Percentiles rank a stretch among this genome's conserved stretches.
These are phyloP conservation scores for Exophiala sp. DNA, from an alignment of 2,329 filamentous ascomycete genomes.

Conservation along the genomic window DNA sequence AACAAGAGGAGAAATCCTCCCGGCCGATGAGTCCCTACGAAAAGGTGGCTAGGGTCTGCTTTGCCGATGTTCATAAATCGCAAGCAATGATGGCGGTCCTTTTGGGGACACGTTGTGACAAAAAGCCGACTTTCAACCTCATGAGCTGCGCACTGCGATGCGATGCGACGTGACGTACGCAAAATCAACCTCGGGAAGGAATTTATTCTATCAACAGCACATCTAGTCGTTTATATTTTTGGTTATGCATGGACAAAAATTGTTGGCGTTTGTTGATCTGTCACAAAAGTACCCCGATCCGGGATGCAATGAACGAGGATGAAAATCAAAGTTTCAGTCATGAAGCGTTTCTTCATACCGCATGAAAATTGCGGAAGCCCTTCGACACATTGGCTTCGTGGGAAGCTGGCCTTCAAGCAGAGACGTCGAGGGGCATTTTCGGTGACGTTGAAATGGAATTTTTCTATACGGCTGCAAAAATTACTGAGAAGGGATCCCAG, in stretches of 20 bases:
- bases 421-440: no score
- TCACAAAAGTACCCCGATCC: slow-evolving; percentile 5
- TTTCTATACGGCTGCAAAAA: no score
- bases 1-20: slow-evolving; percentile 37
- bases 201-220: slow-evolving; percentile 23
- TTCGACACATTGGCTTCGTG: not conserved
- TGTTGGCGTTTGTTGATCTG: slow-evolving; percentile 24
- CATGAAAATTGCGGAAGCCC: no score
- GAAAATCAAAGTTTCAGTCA: not conserved
- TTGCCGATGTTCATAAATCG: slow-evolving; percentile 16
- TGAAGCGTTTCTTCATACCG: not conserved
- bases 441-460: no score
- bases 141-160: not conserved
- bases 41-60: slow-evolving; percentile 42
- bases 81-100: not conserved
- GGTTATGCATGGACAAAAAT: slow-evolving; percentile 23
- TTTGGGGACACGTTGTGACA: no score
- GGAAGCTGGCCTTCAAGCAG: no score
- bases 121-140: no score
- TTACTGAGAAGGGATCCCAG: no score
- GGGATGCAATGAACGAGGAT: slow-evolving; percentile 9
- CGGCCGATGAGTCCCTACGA: slow-evolving; percentile 42
- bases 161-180: not conserved
- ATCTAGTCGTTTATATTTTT: slow-evolving; percentile 25
- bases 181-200: not conserved